These are phyloP conservation scores for Didymella arachidicola DNA, from an alignment of 2,329 filamentous ascomycete species.

Conservation along the genomic window DNA sequence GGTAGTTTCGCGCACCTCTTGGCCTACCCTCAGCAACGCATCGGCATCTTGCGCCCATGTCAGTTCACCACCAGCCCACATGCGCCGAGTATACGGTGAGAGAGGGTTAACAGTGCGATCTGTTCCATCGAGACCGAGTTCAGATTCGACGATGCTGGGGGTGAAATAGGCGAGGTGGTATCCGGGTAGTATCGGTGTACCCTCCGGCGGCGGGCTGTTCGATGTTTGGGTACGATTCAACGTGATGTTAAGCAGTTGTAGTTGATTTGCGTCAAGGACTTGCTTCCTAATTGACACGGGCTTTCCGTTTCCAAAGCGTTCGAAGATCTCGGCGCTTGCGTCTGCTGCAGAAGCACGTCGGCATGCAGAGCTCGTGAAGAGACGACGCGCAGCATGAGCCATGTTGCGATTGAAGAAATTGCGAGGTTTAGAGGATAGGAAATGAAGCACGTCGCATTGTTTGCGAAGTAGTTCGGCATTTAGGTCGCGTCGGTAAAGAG, in stretches of 20 bases:
- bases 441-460: background rate
- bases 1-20: slow-evolving; percentile 54
- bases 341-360: slow-evolving; percentile 36
- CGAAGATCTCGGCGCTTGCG: slow-evolving; percentile 42
- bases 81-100: slow-evolving; percentile 72
- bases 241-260: slow-evolving; percentile 42
- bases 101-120: slow-evolving; percentile 81
- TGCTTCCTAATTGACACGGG: slow-evolving; percentile 44
- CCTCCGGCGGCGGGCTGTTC: slow-evolving; percentile 29
- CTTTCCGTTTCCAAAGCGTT: slow-evolving; percentile 38
- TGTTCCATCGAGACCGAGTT: slow-evolving; percentile 81
- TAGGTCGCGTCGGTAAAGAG: slow-evolving; percentile 1
- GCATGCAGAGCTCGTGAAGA: slow-evolving; percentile 29
- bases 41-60: slow-evolving; percentile 56
- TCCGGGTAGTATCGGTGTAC: slow-evolving; percentile 65
- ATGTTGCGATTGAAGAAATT: slow-evolving; percentile 16
- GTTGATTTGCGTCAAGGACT: slow-evolving; percentile 44
- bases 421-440: background rate
- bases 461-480: background rate
- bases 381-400: slow-evolving; percentile 29
- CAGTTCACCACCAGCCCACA: slow-evolving; percentile 91
- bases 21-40: slow-evolving; percentile 37
- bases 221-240: slow-evolving; percentile 36
- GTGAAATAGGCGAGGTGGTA: slow-evolving; percentile 93
- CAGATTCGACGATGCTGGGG: slow-evolving; percentile 67